Conservation (phyloP, 257 asterid genomes). For the Ophiorrhiza pumila region DNA sequence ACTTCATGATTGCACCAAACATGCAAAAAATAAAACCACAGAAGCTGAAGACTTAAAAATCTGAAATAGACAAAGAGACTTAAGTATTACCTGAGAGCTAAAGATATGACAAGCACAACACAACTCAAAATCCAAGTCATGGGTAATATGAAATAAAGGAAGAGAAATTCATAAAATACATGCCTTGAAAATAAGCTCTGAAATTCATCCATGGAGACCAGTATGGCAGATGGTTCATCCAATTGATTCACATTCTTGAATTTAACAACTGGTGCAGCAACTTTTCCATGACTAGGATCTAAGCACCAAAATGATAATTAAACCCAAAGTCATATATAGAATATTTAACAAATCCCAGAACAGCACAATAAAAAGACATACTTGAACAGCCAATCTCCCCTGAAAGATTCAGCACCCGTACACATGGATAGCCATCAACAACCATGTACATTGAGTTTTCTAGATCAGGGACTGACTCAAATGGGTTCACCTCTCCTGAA, state of each 20-base stretch:
- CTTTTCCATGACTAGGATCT: slow-evolving; percentile 91
- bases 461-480: slow-evolving; percentile 95
- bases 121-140: neutral
- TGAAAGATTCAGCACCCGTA: slow-evolving; percentile 85
- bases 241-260: slow-evolving; percentile 48
- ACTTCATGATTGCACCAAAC: neutral
- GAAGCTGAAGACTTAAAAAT: neutral
- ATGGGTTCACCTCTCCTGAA: slow-evolving; percentile 52
- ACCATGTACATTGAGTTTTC: slow-evolving; percentile 82
- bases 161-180: slow-evolving; percentile 18
- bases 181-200: slow-evolving; percentile 74
- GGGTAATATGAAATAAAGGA: neutral
- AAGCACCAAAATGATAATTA: slow-evolving; percentile 25
- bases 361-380: slow-evolving; percentile 31
- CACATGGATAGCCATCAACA: slow-evolving; percentile 92
- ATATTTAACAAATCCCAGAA: slow-evolving; percentile 4
- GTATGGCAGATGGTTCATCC: slow-evolving; percentile 53
- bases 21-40: neutral
- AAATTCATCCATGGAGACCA: slow-evolving; percentile 70
- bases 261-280: slow-evolving; percentile 73
- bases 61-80: neutral
- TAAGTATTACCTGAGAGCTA: neutral
- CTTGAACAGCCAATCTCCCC: slow-evolving; percentile 99
- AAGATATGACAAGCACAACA: neutral
- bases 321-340: slow-evolving; percentile 17